Conservation (phyloP, 352 stramenopile genomes). For the Phytophthora multivora region DNA sequence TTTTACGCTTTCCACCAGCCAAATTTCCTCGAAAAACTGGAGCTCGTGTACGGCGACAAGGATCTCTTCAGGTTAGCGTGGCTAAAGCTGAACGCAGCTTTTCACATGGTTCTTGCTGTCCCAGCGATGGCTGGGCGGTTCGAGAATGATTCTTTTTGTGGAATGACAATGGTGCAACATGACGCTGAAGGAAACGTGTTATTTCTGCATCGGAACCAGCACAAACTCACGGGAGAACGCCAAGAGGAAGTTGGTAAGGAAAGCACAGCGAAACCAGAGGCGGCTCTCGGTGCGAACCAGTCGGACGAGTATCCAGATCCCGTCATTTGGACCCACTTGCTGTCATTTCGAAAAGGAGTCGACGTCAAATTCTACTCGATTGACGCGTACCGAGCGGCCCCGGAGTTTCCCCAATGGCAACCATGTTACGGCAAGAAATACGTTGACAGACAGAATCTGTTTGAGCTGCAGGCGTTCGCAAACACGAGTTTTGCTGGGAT, state of each 20-base stretch:
- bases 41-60: constrained; percentile 48
- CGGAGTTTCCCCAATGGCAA: constrained; percentile 40
- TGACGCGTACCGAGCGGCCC: constrained; percentile 42
- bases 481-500: constrained; percentile 2
- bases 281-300: not conserved
- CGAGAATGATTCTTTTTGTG: constrained; percentile 38
- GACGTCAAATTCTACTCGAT: constrained; percentile 39
- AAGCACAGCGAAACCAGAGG: not conserved
- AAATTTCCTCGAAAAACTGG: constrained; percentile 26
- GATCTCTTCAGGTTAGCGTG: constrained; percentile 57
- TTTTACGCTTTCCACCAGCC: constrained; percentile 42
- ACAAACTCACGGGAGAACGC: constrained; percentile 26
- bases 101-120: constrained; percentile 41
- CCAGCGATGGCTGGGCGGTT: constrained; percentile 33
- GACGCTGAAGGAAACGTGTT: constrained; percentile 35
- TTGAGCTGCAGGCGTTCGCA: constrained; percentile 9
- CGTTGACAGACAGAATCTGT: not conserved
- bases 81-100: constrained; percentile 40
- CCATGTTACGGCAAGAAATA: constrained; percentile 49
- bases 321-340: constrained; percentile 60
- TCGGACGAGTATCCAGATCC: constrained; percentile 34
- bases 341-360: constrained; percentile 47
- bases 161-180: constrained; percentile 47
- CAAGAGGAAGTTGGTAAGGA: not conserved
- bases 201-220: constrained; percentile 48